These are phyloP conservation scores for Tetratostichococcus sp. DNA, from an alignment of 139 green algal species.

Conservation along the genomic window DNA sequence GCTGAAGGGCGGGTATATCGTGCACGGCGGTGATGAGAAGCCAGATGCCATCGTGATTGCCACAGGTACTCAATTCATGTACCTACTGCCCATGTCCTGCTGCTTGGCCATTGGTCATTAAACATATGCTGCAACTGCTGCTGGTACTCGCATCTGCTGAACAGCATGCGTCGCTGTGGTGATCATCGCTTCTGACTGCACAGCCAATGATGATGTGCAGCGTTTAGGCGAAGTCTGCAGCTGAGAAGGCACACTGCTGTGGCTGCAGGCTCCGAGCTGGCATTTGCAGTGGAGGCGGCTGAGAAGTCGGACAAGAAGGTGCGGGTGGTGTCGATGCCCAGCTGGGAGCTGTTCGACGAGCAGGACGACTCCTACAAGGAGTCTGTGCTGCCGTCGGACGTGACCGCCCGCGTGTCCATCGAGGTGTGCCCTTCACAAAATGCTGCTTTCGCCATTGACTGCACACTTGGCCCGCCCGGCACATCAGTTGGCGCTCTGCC, in stretches of 20 bases:
- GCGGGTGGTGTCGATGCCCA: conserved; percentile 93
- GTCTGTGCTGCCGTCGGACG: conserved; percentile 67
- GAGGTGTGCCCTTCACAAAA: conserved; percentile 13
- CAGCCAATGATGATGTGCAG: too few relatives aligned
- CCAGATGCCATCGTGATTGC: conserved; percentile 93
- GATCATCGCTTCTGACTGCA: too few relatives aligned
- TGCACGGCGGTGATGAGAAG: conserved; percentile 54
- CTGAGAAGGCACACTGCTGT: too few relatives aligned
- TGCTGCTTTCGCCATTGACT: not conserved
- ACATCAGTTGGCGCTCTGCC: too few relatives aligned
- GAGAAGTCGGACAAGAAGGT: conserved; percentile 81
- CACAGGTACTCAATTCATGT: conserved; percentile 47
- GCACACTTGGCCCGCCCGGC: too few relatives aligned
- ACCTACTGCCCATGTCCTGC: too few relatives aligned
- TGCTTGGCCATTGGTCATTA: too few relatives aligned
- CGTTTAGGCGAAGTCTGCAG: too few relatives aligned
- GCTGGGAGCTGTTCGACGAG: conserved; percentile 96
- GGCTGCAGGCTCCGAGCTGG: conserved; percentile 82
- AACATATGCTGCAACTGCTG: too few relatives aligned
- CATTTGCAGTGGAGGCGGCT: conserved; percentile 78
- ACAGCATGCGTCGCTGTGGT: too few relatives aligned
- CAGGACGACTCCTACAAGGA: conserved; percentile 71
- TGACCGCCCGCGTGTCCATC: conserved; percentile 78
- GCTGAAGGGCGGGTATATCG: conserved; percentile 88
- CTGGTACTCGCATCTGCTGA: too few relatives aligned